Evolutionary conservation across 306 rosid species (phyloP), one percentile per base, ranked within the genome.

Genomic region (Acacia confusa): DNA sequence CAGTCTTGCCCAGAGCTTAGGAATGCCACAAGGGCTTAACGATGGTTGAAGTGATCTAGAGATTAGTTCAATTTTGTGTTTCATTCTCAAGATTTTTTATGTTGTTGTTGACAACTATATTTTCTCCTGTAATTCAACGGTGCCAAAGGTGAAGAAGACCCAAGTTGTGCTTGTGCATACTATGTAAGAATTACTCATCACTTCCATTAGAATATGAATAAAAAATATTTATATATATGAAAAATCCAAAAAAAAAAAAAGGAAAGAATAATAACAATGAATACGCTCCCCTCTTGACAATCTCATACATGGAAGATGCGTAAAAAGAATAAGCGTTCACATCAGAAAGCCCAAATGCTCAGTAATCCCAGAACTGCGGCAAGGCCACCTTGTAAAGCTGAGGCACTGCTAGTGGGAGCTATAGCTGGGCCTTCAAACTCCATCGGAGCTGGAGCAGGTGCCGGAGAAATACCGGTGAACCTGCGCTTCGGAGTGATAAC

Each of bases 341-440:
- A 90, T 80, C 83, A 88, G 48, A 84, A 82, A 58, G 83, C 81
- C 75, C 86, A 87, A 79, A 75, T 61, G 4, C 74, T 81, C 53
- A 90, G 80, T 1, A 92, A 13, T 30, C 90, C 94, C 17, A 87
- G 27, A n/a, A 72, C 89, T 24, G 77, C 75, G 40, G 83, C 22
- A 67, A 90, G 20, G 4, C 92, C 88, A 72, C 79, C 79, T 78
- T 72, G 47, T 76, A 90, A 75, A 61, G 70, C 79, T 2, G 83
- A 69, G 22, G 91, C 92, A n/a, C 41, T 52, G 82, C 99, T 92
- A 24, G 97, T 88, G 1, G 94, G 97, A 83, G 99, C 94, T 82
- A 87, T 88, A 7, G 99, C 98, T 0, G 99, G 94, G 57, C 84
- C 89, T 20, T 82, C 86, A 0, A 78, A 61, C 50, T 89, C 92